A percentile compares a stretch with the other conserved stretches of the same genome.
phyloP scores from a whole-genome alignment of 805 yeast species.

The Candida qinlingensis region DNA sequence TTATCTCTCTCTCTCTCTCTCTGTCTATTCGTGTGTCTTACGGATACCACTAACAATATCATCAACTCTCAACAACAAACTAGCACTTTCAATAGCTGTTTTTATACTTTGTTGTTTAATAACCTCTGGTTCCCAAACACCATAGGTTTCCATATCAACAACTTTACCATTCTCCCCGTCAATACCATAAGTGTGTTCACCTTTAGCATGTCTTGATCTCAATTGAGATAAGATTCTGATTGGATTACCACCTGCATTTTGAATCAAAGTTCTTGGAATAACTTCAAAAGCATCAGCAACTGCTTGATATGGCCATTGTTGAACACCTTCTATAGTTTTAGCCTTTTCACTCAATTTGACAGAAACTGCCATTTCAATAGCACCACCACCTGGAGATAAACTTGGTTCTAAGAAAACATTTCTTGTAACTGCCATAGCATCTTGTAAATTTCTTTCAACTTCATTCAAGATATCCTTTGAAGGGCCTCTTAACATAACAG shows the following conservation, averaged over 20 bases:
- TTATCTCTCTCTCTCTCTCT: background rate
- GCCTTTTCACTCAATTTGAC: slow-evolving; percentile 87
- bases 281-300: slow-evolving; percentile 99
- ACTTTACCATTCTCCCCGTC: slow-evolving; percentile 94
- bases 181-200: slow-evolving; percentile 78
- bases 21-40: slow-evolving; percentile 31
- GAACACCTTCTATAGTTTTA: slow-evolving; percentile 86
- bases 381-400: slow-evolving; percentile 98
- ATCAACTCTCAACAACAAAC: slow-evolving; percentile 90
- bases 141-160: slow-evolving; percentile 92
- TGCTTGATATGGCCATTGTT: slow-evolving; percentile 98
- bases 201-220: slow-evolving; percentile 95
- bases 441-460: slow-evolving; percentile 94
- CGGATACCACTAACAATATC: slow-evolving; percentile 97
- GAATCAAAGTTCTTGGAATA: slow-evolving; percentile 94
- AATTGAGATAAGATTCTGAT: slow-evolving; percentile 83
- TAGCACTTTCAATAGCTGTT: slow-evolving; percentile 97
- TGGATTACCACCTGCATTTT: slow-evolving; percentile 97
- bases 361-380: slow-evolving; percentile 97
- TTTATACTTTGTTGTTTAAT: slow-evolving; percentile 94
- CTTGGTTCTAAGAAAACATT: slow-evolving; percentile 93
- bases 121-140: slow-evolving; percentile 99
- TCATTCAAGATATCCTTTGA: slow-evolving; percentile 95
- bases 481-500: slow-evolving; percentile 89
- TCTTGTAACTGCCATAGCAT: slow-evolving; percentile 96